Base-by-base conservation (phyloP, 73 alveolate genomes). In the Symbiodinium natans region DNA sequence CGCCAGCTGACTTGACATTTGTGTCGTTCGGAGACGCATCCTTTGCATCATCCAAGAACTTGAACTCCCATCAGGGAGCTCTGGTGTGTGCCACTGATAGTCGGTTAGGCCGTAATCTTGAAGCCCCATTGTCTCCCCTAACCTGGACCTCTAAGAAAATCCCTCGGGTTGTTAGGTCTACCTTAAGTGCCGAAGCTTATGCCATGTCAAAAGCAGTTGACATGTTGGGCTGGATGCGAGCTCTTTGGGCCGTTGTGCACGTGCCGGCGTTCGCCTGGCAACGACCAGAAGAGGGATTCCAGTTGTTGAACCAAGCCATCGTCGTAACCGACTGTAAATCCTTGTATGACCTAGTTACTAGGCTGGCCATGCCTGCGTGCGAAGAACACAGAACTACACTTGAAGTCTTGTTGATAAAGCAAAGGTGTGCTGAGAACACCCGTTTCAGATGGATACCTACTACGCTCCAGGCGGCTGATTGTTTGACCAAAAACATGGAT, bases 21-120 rank as follows among this genome's bases (percentile, higher is more conserved):
- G 38, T 39, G 11, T 39, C 90, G 13, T 82, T 82, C 40, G 63
- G 71, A 15, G 90, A 82, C 40, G 90, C 90, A 1, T 82, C 90
- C 23, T 82, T 82, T 27, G 90, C 90, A n/a, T 38, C 68, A 3
- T 19, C 71, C 25, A 82, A 41, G 38, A 27, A 82, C 1, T 27
- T 82, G 33, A 11, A 19, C 40, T 39, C 90, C 29, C 42, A 38
- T 29, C 90, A 82, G 40, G 90, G 90, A 15, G 6, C 63, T 2
- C 19, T 82, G 39, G 40, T 82, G 3, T 82, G 63, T 29, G 71
- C 90, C 15, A 41, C 90, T 3, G 4, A 38, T 1, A 41, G 29
- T 9, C 38, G 23, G 8, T 27, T 82, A 4, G 36, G 4, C 29
- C 40, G 9, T 5, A 82, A 82, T 19, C 36, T 39, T 17, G 17